These are phyloP conservation scores for Collybia sp. DNA, from an alignment of 768 basidiomycete genomes.

Conservation along the genomic window DNA sequence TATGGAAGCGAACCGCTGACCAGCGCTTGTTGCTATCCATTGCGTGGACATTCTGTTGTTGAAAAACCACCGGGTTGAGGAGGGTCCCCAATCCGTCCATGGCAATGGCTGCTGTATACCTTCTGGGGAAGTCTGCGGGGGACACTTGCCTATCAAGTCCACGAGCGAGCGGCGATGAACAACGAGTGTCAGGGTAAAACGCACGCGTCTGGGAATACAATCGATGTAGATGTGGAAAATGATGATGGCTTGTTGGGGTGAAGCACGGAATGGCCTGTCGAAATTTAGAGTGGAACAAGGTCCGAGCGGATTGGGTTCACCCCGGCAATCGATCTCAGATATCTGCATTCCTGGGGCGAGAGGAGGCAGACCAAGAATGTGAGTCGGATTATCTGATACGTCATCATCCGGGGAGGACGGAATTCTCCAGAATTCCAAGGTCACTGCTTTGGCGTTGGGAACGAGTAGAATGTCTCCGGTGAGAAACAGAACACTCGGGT, in stretches of 20 bases:
- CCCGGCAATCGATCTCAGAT: slow-evolving; percentile 26
- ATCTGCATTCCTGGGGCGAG: slow-evolving; percentile 18
- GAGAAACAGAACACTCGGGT: slow-evolving; percentile 27
- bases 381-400: background rate
- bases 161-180: slow-evolving; percentile 27
- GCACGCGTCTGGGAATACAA: background rate
- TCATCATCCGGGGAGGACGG: slow-evolving; percentile 12
- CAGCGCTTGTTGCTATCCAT: slow-evolving; percentile 35
- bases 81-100: slow-evolving; percentile 28
- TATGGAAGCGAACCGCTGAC: slow-evolving; percentile 25
- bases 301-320: slow-evolving; percentile 35
- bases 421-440: slow-evolving; percentile 25
- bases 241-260: slow-evolving; percentile 24
- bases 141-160: background rate
- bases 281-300: slow-evolving; percentile 3
- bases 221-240: slow-evolving; percentile 26
- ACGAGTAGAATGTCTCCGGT: slow-evolving; percentile 25
- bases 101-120: slow-evolving; percentile 6
- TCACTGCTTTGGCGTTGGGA: slow-evolving; percentile 21
- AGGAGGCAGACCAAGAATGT: slow-evolving; percentile 22
- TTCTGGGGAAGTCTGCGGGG: background rate
- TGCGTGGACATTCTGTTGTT: slow-evolving; percentile 21
- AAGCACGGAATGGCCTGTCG: slow-evolving; percentile 17
- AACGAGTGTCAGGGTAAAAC: slow-evolving; percentile 24
- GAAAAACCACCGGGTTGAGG: slow-evolving; percentile 27